A percentile compares a stretch with the other conserved stretches of the same genome.
These are phyloP conservation scores for Coleophoma eucalyptorum DNA, from an alignment of 2,329 filamentous ascomycete genomes.

Conservation along the genomic window DNA sequence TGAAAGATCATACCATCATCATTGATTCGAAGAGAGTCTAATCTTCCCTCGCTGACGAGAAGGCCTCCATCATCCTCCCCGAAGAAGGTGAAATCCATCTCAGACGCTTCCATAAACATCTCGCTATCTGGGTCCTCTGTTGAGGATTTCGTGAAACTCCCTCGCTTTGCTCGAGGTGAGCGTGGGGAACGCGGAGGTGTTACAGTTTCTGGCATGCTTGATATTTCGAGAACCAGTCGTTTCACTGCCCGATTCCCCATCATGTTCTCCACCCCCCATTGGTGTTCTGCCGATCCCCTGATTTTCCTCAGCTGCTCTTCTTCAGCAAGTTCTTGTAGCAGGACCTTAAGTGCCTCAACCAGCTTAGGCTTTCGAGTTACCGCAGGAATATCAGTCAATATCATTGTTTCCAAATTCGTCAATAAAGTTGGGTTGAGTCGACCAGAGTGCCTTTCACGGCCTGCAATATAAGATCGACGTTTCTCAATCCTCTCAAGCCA, in stretches of 20 bases:
- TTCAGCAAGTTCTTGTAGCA: constrained; percentile 5
- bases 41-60: constrained; percentile 11
- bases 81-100: constrained; percentile 16
- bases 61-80: constrained; percentile 14
- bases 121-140: constrained; percentile 16
- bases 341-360: too few species aligned
- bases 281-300: constrained; percentile 1
- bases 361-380: too few species aligned
- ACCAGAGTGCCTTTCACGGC: too few species aligned
- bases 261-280: neutral
- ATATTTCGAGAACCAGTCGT: constrained; percentile 12
- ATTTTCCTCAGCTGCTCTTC: constrained; percentile 14
- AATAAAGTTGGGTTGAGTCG: too few species aligned
- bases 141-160: constrained; percentile 13
- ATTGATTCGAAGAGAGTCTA: constrained; percentile 3
- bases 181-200: constrained; percentile 1
- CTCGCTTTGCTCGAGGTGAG: neutral
- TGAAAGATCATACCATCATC: constrained; percentile 6
- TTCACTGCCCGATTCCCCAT: constrained; percentile 1
- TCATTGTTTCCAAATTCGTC: too few species aligned
- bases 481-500: too few species aligned
- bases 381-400: too few species aligned
- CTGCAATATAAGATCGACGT: too few species aligned
- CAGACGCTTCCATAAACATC: constrained; percentile 10
- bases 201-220: constrained; percentile 6